Evolutionary conservation across 108 stramenopile species (phyloP), one percentile per base, ranked within the genome.

Genomic region (Fragilariopsis cylindrus): DNA sequence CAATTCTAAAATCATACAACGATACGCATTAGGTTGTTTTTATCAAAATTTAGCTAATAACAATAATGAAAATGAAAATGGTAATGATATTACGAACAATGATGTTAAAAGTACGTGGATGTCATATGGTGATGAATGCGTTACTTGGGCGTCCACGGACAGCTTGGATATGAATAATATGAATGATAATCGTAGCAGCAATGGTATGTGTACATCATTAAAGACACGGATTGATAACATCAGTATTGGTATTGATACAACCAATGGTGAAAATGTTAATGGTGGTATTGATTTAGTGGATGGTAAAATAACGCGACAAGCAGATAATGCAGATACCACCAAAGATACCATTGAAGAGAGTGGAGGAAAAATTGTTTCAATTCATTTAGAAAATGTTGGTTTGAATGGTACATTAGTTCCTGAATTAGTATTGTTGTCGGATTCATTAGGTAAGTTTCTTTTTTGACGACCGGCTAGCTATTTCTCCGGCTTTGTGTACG

Each of bases 361-460:
- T 4, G 13, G 5, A 5, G 76, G 69, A 7, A 11, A 48, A n/a
- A 56, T 78, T 3, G 47, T 18, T 15, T 50, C 64, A 15, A 66
- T 78, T 54, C 58, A 78, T 41, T 43, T 78, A 41, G 77, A 78
- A 65, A 58, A 66, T 47, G 50, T 72, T 41, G 56, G 50, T 21
- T 47, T 76, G 50, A 58, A 16, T 54, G 80, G 79, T 11, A 71
- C 73, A 7, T 8, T 80, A 15, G 57, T 69, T 8, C 41, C 79
- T 2, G 79, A 75, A 72, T 42, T 80, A 4, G 73, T 63, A 1
- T 47, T 80, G 12, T 54, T 80, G 21, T 62, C 68, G 18, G 21
- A 64, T 4, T 55, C 60, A 5, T 42, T 81, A 2, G 71, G 77
- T 78, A 78, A 56, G 77, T 66, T 64, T 60, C 7, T 53, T 53